A percentile compares a stretch with the other conserved stretches of the same genome.
phyloP scores from a whole-genome alignment of 2,329 filamentous ascomycete genomes.

The Daldinia eschscholtzii region DNA sequence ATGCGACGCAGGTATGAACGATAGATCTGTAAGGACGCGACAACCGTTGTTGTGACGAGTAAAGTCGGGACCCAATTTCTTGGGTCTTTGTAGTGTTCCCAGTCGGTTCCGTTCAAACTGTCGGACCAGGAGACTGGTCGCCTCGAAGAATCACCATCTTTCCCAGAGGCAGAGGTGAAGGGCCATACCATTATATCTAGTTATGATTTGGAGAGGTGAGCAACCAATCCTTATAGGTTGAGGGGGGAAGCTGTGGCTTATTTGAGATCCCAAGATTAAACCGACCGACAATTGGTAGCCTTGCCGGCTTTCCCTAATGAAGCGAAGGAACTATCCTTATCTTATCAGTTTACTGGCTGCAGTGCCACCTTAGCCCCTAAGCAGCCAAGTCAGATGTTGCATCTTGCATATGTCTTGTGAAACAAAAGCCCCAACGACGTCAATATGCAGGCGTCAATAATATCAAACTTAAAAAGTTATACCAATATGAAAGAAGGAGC shows the following conservation, averaged over 20 bases:
- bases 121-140: constrained; percentile 57
- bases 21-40: constrained; percentile 72
- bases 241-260: constrained; percentile 34
- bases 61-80: constrained; percentile 66
- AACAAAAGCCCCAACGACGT: constrained; percentile 35
- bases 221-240: constrained; percentile 19
- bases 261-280: constrained; percentile 6
- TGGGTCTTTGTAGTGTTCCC: constrained; percentile 67
- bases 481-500: constrained; percentile 18
- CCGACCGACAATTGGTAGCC: constrained; percentile 16
- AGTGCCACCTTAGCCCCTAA: constrained; percentile 5
- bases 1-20: constrained; percentile 86
- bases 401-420: constrained; percentile 7
- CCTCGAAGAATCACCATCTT: constrained; percentile 51
- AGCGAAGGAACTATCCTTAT: constrained; percentile 31
- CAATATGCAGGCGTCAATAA: constrained; percentile 32
- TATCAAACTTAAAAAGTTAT: constrained; percentile 11
- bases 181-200: constrained; percentile 54
- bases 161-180: constrained; percentile 44
- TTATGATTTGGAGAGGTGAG: constrained; percentile 34
- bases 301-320: constrained; percentile 25
- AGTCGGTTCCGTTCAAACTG: constrained; percentile 62
- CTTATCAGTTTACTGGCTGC: constrained; percentile 31
- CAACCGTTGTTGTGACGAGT: constrained; percentile 66
- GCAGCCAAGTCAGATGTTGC: constrained; percentile 10